Conservation (phyloP, 1,139 yeast genomes). For the Zygosaccharomyces pseudobailii region DNA sequence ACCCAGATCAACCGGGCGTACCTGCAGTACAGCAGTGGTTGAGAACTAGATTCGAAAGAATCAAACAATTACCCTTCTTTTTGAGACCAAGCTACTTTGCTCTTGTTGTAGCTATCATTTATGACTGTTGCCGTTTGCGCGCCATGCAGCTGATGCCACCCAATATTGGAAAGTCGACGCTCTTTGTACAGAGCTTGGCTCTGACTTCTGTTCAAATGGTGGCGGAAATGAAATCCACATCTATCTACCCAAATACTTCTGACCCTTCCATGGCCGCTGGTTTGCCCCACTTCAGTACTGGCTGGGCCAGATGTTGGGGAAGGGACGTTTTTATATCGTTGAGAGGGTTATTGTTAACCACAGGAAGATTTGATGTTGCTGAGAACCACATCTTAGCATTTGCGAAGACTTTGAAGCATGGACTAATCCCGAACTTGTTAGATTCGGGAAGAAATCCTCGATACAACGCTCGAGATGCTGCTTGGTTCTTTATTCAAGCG, state of each 20-base stretch:
- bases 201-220: constrained; percentile 86
- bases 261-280: constrained; percentile 96
- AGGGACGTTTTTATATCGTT: constrained; percentile 88
- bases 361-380: constrained; percentile 79
- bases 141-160: constrained; percentile 56
- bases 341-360: constrained; percentile 72
- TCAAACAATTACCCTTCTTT: constrained; percentile 68
- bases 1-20: constrained; percentile 45
- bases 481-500: constrained; percentile 87
- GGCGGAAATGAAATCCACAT: constrained; percentile 68
- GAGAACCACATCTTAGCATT: constrained; percentile 75
- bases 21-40: constrained; percentile 64
- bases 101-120: constrained; percentile 70
- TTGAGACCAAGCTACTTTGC: constrained; percentile 85
- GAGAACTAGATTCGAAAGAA: constrained; percentile 55
- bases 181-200: constrained; percentile 74
- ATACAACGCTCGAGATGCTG: constrained; percentile 95
- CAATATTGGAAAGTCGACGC: constrained; percentile 55
- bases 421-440: constrained; percentile 84
- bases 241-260: constrained; percentile 64
- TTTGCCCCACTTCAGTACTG: constrained; percentile 84
- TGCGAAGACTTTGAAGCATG: constrained; percentile 91
- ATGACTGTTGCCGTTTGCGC: constrained; percentile 69
- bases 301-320: constrained; percentile 98
- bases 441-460: constrained; percentile 94